Conservation (phyloP, 495 filamentous ascomycete species). For the Cladorrhinum samala region DNA sequence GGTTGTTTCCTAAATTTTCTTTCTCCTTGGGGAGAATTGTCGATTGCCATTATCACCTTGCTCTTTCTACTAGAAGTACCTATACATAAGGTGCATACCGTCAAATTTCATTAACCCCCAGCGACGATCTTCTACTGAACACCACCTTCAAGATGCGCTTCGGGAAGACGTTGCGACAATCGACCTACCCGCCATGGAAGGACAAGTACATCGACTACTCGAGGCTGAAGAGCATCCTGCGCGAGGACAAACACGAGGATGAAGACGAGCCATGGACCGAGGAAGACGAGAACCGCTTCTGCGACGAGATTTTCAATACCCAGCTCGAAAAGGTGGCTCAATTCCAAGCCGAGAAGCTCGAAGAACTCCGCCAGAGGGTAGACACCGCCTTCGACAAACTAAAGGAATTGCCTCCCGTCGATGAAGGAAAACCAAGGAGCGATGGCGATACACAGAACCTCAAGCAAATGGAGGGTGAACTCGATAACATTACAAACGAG, state of each 20-base stretch:
- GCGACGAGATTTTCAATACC: conserved; percentile 87
- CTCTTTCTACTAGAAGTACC: conserved; percentile 58
- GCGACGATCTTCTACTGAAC: background rate
- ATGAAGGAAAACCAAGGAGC: conserved; percentile 18
- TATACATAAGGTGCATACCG: conserved; percentile 1
- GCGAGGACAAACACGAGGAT: conserved; percentile 60
- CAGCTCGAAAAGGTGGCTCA: conserved; percentile 92
- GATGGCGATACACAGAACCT: conserved; percentile 50
- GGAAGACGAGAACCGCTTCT: conserved; percentile 88
- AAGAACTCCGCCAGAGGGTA: conserved; percentile 63
- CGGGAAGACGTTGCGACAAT: conserved; percentile 74
- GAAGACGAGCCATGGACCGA: conserved; percentile 75
- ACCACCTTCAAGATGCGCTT: conserved; percentile 65
- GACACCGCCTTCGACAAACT: conserved; percentile 56
- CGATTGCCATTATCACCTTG: too few species aligned
- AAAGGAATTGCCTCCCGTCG: conserved; percentile 37
- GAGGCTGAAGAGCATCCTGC: conserved; percentile 82
- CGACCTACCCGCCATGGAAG: conserved; percentile 84
- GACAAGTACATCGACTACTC: conserved; percentile 90
- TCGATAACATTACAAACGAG: conserved; percentile 83
- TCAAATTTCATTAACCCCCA: background rate
- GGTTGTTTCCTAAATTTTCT: too few species aligned
- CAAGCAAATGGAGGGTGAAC: conserved; percentile 64
- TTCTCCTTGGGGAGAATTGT: too few species aligned
- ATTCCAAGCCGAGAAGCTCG: conserved; percentile 74